Base-by-base conservation (phyloP, 2,329 filamentous ascomycete genomes). In the Pseudogymnoascus sp. region DNA sequence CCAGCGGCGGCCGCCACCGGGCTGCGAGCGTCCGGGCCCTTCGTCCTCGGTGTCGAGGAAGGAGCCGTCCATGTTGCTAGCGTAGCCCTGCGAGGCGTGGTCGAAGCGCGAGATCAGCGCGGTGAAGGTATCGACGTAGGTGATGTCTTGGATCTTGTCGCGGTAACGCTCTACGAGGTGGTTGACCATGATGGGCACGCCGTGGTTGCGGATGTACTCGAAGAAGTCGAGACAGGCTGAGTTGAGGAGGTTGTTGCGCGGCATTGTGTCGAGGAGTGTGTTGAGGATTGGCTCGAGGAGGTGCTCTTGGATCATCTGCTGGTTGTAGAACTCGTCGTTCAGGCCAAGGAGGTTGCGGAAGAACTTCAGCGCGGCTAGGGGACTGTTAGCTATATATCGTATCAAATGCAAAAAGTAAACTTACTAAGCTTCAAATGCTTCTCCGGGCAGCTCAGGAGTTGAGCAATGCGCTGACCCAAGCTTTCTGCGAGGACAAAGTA, bases 191-290 rank as follows among this genome's bases (percentile, higher is more conserved):
- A 89, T 86, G 74, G 92, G 96, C 70, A 93, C 82, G 62, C 87
- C 87, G 70, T 96, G 90, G 72, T 87, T 87, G 73, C 88, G 91
- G 70, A 98, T 90, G 71, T 89, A 92, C 71, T 96, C 92, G 68
- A 99, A 98, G 46, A 99, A 84, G 72, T 99, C 95, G 8, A 98
- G 81, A 70, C 91, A 96, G 7, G 93, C 93, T 0, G 93, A 98
- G 74, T 95, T 96, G 33, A 98, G 82, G 2, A 99, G 81, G 69
- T 97, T 98, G 75, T 99, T 93, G 43, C 92, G 86, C 0, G 93
- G 91, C 84, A 97, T 89, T 0, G 91, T 95, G 68, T 90, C 85
- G 62, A 89, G 84, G 35, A 98, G 83, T 38, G 97, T 88, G 68
- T 95, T 86, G 12, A 99, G 80, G 35, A 98, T 90, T 0, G 92